A percentile compares a stretch with the other conserved stretches of the same genome.
phyloP scores from a whole-genome alignment of 352 stramenopile species.

The Albugo laibachii region DNA sequence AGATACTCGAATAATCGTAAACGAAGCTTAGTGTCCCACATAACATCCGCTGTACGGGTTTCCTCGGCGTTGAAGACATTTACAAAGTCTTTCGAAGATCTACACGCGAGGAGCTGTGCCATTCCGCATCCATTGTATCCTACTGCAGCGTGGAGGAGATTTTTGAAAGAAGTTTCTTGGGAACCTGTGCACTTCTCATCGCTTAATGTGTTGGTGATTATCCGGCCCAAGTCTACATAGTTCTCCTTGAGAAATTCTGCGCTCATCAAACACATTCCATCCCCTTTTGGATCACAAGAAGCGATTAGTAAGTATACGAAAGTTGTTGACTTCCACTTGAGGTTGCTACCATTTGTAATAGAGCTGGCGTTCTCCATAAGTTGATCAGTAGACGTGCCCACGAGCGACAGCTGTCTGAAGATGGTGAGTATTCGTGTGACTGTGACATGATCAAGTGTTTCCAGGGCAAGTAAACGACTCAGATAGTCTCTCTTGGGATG shows the following conservation, averaged over 20 bases:
- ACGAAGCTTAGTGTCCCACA: slow-evolving; percentile 42
- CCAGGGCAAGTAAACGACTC: slow-evolving; percentile 41
- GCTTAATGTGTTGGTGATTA: slow-evolving; percentile 1
- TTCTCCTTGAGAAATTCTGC: slow-evolving; percentile 61
- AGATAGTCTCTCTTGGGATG: slow-evolving; percentile 52
- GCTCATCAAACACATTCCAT: slow-evolving; percentile 43
- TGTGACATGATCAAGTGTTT: slow-evolving; percentile 58
- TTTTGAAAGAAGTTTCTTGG: slow-evolving; percentile 26
- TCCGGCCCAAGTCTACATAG: slow-evolving; percentile 7
- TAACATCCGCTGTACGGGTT: slow-evolving; percentile 51
- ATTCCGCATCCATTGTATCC: slow-evolving; percentile 57
- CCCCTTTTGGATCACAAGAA: slow-evolving; percentile 56
- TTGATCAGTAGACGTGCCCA: slow-evolving; percentile 12
- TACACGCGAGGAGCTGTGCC: slow-evolving; percentile 23
- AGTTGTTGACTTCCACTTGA: slow-evolving; percentile 49
- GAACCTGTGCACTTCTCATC: background rate
- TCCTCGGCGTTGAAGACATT: slow-evolving; percentile 52
- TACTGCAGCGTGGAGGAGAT: slow-evolving; percentile 42
- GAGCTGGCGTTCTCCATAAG: background rate
- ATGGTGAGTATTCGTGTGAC: slow-evolving; percentile 36
- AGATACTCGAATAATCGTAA: slow-evolving; percentile 34
- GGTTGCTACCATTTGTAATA: slow-evolving; percentile 6
- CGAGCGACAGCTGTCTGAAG: slow-evolving; percentile 33
- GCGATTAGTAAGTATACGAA: slow-evolving; percentile 50
- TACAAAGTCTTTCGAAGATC: slow-evolving; percentile 23